phyloP scores from a whole-genome alignment of 2,329 filamentous ascomycete genomes.

The Pseudocercospora fuligena region DNA sequence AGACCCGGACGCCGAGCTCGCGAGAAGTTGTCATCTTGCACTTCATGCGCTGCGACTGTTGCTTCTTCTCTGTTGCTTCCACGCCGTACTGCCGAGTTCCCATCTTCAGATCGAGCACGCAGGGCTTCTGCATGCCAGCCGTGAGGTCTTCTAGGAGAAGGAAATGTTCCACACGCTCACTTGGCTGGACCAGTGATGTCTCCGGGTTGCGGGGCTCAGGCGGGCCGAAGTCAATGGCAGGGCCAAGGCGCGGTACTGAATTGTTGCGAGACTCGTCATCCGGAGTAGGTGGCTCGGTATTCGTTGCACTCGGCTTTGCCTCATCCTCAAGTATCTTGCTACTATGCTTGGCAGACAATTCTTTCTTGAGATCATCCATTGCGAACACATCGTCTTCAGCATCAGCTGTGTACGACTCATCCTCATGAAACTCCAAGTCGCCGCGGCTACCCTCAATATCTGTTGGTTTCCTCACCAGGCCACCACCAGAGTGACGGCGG shows the following conservation, averaged over 20 bases:
- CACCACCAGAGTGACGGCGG: conserved; percentile 85
- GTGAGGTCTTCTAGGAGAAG: conserved; percentile 92
- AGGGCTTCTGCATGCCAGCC: conserved; percentile 93
- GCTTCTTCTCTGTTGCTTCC: conserved; percentile 89
- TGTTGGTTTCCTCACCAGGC: conserved; percentile 71
- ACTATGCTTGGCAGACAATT: conserved; percentile 14
- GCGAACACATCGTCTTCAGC: conserved; percentile 72
- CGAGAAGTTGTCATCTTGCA: conserved; percentile 90
- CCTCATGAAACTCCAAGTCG: conserved; percentile 85
- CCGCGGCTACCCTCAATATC: conserved; percentile 71
- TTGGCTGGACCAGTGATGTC: conserved; percentile 52
- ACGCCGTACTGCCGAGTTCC: conserved; percentile 96
- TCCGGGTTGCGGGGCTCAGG: conserved; percentile 48
- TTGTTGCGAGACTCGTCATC: conserved; percentile 9
- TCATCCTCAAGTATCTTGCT: not conserved
- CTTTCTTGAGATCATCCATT: conserved; percentile 62
- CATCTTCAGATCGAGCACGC: conserved; percentile 98
- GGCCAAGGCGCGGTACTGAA: conserved; percentile 30
- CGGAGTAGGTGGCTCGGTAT: not conserved
- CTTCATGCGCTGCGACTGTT: conserved; percentile 88
- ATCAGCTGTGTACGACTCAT: conserved; percentile 79
- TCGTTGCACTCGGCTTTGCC: not conserved
- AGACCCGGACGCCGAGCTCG: conserved; percentile 89
- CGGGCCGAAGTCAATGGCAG: conserved; percentile 37
- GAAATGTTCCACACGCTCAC: conserved; percentile 83